Conservation (phyloP, 164 flowering plant species). For the Chloranthus sessilifolius region DNA sequence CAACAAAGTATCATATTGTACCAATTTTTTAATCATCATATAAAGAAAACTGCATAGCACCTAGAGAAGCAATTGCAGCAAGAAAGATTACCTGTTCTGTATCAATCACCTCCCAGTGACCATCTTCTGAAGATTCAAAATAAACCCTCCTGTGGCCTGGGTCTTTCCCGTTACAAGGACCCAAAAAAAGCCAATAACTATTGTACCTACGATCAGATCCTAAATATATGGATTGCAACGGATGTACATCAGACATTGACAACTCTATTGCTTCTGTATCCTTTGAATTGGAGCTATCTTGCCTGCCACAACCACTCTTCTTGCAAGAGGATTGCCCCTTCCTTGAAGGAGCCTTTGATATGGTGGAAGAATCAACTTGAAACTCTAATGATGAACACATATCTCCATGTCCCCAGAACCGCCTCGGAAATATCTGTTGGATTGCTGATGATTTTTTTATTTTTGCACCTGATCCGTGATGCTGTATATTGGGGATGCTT, state of each 20-base stretch:
- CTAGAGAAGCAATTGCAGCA: background rate
- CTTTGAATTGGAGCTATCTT: constrained; percentile 7
- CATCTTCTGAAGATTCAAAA: constrained; percentile 99
- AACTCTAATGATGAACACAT: constrained; percentile 17
- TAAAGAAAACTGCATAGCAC: background rate
- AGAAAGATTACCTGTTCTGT: constrained; percentile 58
- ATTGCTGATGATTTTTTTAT: constrained; percentile 57
- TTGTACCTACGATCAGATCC: constrained; percentile 97
- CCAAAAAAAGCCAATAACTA: constrained; percentile 95
- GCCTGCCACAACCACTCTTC: constrained; percentile 7
- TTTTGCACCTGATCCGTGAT: constrained; percentile 72
- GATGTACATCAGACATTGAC: constrained; percentile 36
- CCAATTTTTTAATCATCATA: background rate
- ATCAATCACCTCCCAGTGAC: constrained; percentile 95
- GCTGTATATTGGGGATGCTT: constrained; percentile 24
- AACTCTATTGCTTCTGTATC: constrained; percentile 17
- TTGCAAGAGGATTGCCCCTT: constrained; percentile 22
- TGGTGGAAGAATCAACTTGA: constrained; percentile 47
- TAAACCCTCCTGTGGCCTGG: constrained; percentile 89
- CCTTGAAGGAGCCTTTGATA: constrained; percentile 21
- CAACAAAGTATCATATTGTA: background rate
- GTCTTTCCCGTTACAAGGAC: constrained; percentile 74
- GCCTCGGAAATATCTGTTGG: constrained; percentile 16
- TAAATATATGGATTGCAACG: constrained; percentile 77
- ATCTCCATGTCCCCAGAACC: constrained; percentile 23